Percentiles rank a stretch among this genome's conserved stretches.
Evolutionary conservation across 192 early-diverging fungal genomes (phyloP).

Genomic region (Lobosporangium transversale): DNA sequence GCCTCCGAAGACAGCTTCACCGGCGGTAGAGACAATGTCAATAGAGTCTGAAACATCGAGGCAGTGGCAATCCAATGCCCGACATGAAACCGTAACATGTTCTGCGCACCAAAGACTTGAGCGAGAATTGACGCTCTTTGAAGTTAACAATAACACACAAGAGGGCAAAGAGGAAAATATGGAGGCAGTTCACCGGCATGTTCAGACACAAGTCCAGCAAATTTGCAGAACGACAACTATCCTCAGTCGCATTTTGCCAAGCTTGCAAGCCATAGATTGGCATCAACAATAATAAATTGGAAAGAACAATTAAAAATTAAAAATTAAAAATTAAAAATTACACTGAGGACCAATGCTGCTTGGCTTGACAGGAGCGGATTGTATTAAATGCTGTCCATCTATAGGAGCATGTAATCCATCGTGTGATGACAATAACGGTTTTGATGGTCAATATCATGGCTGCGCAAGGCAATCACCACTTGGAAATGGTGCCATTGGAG

Average conservation of each 20-base stretch:
- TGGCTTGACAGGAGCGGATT: too few relatives aligned
- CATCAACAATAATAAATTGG: conserved; percentile 29
- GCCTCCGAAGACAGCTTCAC: neutral
- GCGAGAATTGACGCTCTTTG: neutral
- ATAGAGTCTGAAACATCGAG: neutral
- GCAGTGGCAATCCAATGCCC: too few relatives aligned
- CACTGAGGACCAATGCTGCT: too few relatives aligned
- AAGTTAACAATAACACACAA: neutral
- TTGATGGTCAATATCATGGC: too few relatives aligned
- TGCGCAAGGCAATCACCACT: too few relatives aligned
- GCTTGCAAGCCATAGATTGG: conserved; percentile 27
- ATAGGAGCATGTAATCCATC: too few relatives aligned
- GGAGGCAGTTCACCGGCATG: neutral
- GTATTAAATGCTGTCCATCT: too few relatives aligned
- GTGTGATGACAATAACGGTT: too few relatives aligned
- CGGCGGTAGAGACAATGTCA: neutral
- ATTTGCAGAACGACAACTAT: conserved; percentile 13
- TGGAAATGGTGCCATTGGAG: too few relatives aligned
- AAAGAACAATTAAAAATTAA: too few relatives aligned
- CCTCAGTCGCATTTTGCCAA: neutral
- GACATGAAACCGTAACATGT: too few relatives aligned
- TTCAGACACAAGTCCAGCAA: neutral
- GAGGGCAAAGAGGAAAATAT: neutral
- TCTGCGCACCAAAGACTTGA: neutral
- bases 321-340: too few relatives aligned